phyloP scores from a whole-genome alignment of 768 basidiomycete species.

The Serendipita indica region DNA sequence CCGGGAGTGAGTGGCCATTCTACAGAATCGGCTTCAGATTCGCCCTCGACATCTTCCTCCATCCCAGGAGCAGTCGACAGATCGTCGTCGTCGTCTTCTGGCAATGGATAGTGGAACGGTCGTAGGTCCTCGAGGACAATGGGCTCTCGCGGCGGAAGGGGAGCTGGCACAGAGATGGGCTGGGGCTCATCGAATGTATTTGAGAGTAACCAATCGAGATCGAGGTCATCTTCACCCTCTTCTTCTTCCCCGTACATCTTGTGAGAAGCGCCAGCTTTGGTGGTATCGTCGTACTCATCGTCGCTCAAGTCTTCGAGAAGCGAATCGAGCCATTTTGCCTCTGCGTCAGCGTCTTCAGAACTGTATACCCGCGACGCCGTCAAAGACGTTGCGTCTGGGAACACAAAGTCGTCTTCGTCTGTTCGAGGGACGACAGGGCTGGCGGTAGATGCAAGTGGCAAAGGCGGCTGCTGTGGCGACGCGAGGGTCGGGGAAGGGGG shows the following conservation, averaged over 20 bases:
- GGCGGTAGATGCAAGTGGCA: slow-evolving; percentile 29
- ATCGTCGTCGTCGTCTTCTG: slow-evolving; percentile 4
- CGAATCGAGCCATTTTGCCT: slow-evolving; percentile 73
- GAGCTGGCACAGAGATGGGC: neutral
- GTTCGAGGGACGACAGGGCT: slow-evolving; percentile 23
- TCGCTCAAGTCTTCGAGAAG: slow-evolving; percentile 59
- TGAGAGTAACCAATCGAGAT: neutral
- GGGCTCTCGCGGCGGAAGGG: neutral
- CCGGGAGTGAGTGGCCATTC: slow-evolving; percentile 5
- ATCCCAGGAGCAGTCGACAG: neutral
- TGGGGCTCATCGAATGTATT: neutral
- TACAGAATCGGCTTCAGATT: slow-evolving; percentile 3
- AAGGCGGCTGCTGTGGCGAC: slow-evolving; percentile 23
- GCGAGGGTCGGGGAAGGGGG: slow-evolving; percentile 21
- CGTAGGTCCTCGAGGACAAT: neutral
- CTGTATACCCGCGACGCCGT: slow-evolving; percentile 20
- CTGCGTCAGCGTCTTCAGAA: slow-evolving; percentile 33
- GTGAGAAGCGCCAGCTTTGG: neutral
- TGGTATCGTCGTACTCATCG: slow-evolving; percentile 46
- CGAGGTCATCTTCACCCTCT: slow-evolving; percentile 1
- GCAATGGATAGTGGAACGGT: neutral
- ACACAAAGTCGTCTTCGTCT: slow-evolving; percentile 49
- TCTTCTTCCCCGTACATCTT: neutral
- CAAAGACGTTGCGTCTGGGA: slow-evolving; percentile 53
- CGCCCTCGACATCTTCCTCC: slow-evolving; percentile 1